Evolutionary conservation across 768 basidiomycete genomes (phyloP), one percentile per base, ranked within the genome.

Genomic region (Suillus paluster): DNA sequence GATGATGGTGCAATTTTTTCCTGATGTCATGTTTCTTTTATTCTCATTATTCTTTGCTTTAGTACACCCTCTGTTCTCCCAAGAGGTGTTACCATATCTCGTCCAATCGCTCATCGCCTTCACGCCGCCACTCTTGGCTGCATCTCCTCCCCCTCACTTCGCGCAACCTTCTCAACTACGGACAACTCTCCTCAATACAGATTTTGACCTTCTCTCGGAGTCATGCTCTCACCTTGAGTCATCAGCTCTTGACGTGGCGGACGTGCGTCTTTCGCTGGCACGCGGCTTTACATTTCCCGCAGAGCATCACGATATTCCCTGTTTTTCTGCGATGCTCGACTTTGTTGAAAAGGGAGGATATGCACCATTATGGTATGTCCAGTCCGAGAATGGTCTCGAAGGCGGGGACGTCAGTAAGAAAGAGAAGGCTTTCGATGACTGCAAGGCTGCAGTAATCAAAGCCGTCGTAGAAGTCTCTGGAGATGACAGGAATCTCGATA

Each of bases 371-470:
- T 94, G 92, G 92, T 77, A 78, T 54, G 75, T 73, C 49, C 71
- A 80, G 14, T 66, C 72, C 15, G 72, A 75, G 23, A 69, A 70
- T 12, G 68, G 71, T 56, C 62, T 77, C 27, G 72, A 76, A 15
- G 72, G 77, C 27, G 68, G 78, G 9, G 87, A 86, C 41, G 68
- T 77, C 49, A 85, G 91, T 60, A 78, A 79, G 62, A 88, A 85
- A 74, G 86, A 91, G 71, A 90, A 90, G 71, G 81, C 83, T 2
- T 90, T 96, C 64, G 86, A 88, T 66, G 84, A 88, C 33, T 93
- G 92, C 77, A 96, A 95, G 75, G 90, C 89, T 4, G 93, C 92
- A 0, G 79, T 95, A 10, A 88, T 95, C 73, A 94, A 94, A 68
- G 85, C 90, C 3, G 84, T 95, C 17, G 92, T 96, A 33, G 94